Base-by-base conservation (phyloP, 257 asterid genomes). In the Ocimum tenuiflorum region DNA sequence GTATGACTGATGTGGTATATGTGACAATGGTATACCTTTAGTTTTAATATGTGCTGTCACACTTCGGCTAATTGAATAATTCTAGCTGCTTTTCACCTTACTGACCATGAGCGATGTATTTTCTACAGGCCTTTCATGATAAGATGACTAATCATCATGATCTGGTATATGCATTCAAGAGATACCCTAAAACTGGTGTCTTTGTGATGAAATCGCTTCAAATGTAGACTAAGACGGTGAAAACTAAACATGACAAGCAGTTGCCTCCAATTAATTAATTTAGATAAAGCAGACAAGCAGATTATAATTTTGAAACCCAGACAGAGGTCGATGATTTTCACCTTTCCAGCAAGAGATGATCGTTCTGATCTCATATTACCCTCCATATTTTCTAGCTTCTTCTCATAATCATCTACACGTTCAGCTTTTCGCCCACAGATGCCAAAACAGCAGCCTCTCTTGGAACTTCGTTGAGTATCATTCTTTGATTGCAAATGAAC, bases 351-450 rank as follows among this genome's bases (percentile, higher is more conserved):
- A 61, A 74, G 3, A 61, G 81, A 78, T 68, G 86, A 74, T 72
- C 86, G 89, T 73, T 85, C 99, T 15, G 68, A 63, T 71, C 94
- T 82, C 72, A 86, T 78, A 78, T 80, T 77, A 36, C 76, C 82
- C 81, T 89, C 96, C 68, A 84, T 47, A 70, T 78, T 87, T 77
- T 76, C 96, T 8, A 86, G 76, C 80, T 82, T 79, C 90, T 86
- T 89, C 71, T 83, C 96, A 72, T 84, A 81, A 64, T 84, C 84
- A 53, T 85, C 89, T 22, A 77, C 58, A 46, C 74, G 67, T 74
- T 83, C 79, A 71, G 82, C 73, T 80, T 62, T 82, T 33, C 5
- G 73, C 47, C 97, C 91, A 65, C 64, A 77, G 71, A 92, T 75
- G 56, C 97, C 97, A 79, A 84, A 42, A 75, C 81, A 87, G 9